Evolutionary conservation across 2,329 filamentous ascomycete genomes (phyloP).

Genomic region (Aureobasidium leucospermi): DNA sequence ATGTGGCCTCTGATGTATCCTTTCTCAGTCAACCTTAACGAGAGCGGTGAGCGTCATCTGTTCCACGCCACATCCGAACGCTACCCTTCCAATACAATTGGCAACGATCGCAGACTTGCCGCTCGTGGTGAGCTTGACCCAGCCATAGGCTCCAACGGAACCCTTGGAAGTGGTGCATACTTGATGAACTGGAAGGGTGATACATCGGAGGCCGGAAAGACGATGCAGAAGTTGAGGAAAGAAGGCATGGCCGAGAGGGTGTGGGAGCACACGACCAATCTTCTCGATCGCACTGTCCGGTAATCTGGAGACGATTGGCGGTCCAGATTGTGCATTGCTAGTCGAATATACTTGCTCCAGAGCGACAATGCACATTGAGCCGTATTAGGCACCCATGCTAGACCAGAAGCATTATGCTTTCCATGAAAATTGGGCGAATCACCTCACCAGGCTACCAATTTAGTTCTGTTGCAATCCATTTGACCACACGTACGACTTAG

Average conservation of each 20-base stretch:
- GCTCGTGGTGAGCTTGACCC: background rate
- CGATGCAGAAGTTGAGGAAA: constrained; percentile 9
- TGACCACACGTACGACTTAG: background rate
- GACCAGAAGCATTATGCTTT: no score
- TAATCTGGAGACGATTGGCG: background rate
- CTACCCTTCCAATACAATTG: constrained; percentile 1
- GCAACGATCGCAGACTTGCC: background rate
- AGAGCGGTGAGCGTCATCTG: constrained; percentile 18
- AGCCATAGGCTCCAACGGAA: constrained; percentile 11
- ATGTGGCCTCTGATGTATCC: constrained; percentile 15
- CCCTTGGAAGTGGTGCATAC: constrained; percentile 17
- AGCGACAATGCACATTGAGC: no score
- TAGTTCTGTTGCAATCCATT: no score
- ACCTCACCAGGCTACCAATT: no score
- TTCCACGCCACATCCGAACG: constrained; percentile 6
- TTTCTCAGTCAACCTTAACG: constrained; percentile 14
- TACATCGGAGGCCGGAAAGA: background rate
- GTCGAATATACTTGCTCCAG: no score
- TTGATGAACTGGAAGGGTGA: constrained; percentile 15
- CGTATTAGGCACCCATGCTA: no score
- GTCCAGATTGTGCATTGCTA: no score
- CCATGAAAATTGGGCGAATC: no score
- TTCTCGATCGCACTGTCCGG: constrained; percentile 4
- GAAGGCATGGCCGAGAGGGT: constrained; percentile 13
- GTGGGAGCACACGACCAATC: constrained; percentile 15